Evolutionary conservation across 495 filamentous ascomycete genomes (phyloP).

Genomic region (Margaritispora aquatica): DNA sequence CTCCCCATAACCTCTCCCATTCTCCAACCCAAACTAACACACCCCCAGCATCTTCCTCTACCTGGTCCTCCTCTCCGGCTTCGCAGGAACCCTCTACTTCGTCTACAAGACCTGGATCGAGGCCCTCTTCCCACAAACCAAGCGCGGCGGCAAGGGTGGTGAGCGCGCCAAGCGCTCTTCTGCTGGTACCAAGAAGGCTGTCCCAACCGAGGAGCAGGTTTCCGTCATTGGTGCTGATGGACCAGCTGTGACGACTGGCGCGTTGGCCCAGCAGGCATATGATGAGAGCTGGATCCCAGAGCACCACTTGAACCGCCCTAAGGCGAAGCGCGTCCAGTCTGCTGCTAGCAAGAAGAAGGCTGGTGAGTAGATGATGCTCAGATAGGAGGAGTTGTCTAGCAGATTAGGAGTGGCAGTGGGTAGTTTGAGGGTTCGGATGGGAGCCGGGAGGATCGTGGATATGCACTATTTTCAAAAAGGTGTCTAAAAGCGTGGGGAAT

Average conservation of each 20-base stretch:
- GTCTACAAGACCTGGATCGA: slow-evolving; percentile 98
- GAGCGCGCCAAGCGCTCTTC: slow-evolving; percentile 51
- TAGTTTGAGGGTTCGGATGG: neutral
- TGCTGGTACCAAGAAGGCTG: slow-evolving; percentile 54
- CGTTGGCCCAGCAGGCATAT: slow-evolving; percentile 55
- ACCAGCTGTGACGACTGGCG: slow-evolving; percentile 57
- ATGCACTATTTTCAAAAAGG: too few species aligned
- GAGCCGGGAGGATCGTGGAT: too few species aligned
- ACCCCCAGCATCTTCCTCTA: slow-evolving; percentile 84
- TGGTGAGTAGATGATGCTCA: too few species aligned
- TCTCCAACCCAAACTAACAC: slow-evolving; percentile 25
- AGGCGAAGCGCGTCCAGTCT: slow-evolving; percentile 74
- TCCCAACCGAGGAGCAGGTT: slow-evolving; percentile 51
- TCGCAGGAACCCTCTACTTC: slow-evolving; percentile 80
- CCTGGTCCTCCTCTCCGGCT: slow-evolving; percentile 74
- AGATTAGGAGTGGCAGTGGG: neutral
- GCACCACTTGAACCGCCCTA: slow-evolving; percentile 82
- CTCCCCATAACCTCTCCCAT: too few species aligned
- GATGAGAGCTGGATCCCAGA: slow-evolving; percentile 96
- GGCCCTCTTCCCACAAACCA: slow-evolving; percentile 91
- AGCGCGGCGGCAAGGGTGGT: slow-evolving; percentile 55
- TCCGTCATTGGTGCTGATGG: slow-evolving; percentile 63
- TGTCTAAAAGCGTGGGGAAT: neutral
- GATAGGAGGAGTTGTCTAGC: too few species aligned
- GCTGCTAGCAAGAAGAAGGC: slow-evolving; percentile 50